Base-by-base conservation (phyloP, 257 asterid species). In the Solanum infundibuliforme region DNA sequence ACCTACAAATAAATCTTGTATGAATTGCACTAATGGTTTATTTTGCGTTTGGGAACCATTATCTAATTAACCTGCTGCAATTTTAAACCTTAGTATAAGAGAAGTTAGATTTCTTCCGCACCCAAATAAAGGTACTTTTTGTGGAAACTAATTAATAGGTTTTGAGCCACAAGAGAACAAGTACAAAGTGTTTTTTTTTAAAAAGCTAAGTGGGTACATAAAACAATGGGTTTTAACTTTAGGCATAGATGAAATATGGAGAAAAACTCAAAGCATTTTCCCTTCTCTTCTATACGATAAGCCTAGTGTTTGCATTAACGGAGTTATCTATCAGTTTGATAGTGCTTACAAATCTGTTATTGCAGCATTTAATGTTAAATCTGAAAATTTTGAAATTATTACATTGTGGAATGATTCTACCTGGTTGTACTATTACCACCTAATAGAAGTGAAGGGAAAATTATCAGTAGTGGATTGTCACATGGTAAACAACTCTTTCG, bases 271-370 rank as follows among this genome's bases (percentile, higher is more conserved):
- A 65, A 65, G 72, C 68, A 60, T 60, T 65, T n/a, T 8, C 34
- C 72, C 34, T 65, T 25, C 1, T n/a, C 0, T 25, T 25, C 0
- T 12, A n/a, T 2, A 25, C 6, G 0, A 6, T 25, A 10, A 9
- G 29, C 69, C 8, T n/a, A 5, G 32, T 65, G 18, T 65, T 65
- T 65, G 18, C 16, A 25, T 65, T n/a, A 65, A 8, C 18, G 18
- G 32, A 65, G 72, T 25, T 65, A 65, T 65, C 34, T n/a, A 65
- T 65, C 4, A n/a, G 8, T 25, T 11, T 25, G 18, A 4, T 65
- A 9, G 0, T 5, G 31, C 31, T 65, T 0, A 4, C 7, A 5
- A 5, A 65, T 5, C 1, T 25, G 32, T 1, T 65, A 65, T 25
- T 1, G 20, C 18, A 11, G 0, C 18, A 65, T 65, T 65, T 65